These are phyloP conservation scores for Penicillium lagena DNA, from an alignment of 495 filamentous ascomycete genomes.

Conservation along the genomic window DNA sequence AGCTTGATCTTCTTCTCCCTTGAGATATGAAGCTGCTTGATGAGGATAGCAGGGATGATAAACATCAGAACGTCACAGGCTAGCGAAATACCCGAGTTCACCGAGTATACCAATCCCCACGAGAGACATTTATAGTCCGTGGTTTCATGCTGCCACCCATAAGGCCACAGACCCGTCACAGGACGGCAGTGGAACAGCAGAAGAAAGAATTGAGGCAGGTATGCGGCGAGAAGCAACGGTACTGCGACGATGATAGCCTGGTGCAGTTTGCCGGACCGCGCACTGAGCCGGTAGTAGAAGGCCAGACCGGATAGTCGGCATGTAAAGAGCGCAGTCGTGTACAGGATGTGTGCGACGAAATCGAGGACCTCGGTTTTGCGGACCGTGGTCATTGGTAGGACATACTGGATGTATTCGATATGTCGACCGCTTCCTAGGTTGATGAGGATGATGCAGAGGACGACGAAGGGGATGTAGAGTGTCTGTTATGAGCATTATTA, in stretches of 20 bases:
- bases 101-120: constrained; percentile 39
- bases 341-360: constrained; percentile 40
- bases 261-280: constrained; percentile 22
- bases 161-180: constrained; percentile 43
- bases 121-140: constrained; percentile 28
- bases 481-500: constrained; percentile 1
- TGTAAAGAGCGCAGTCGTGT: constrained; percentile 37
- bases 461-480: constrained; percentile 30
- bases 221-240: constrained; percentile 28
- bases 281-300: constrained; percentile 39
- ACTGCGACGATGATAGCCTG: constrained; percentile 26
- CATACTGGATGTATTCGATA: constrained; percentile 40
- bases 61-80: constrained; percentile 40
- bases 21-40: constrained; percentile 29
- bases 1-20: constrained; percentile 29
- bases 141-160: constrained; percentile 30
- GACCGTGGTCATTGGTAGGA: constrained; percentile 27
- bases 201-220: constrained; percentile 35
- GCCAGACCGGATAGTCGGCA: constrained; percentile 43
- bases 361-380: constrained; percentile 34
- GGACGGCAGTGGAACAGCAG: constrained; percentile 38
- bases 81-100: constrained; percentile 36
- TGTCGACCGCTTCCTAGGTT: constrained; percentile 40
- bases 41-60: constrained; percentile 33
- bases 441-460: constrained; percentile 33